Evolutionary conservation across 2,329 filamentous ascomycete genomes (phyloP).

Genomic region (Fusarium neocosmosporiellum): DNA sequence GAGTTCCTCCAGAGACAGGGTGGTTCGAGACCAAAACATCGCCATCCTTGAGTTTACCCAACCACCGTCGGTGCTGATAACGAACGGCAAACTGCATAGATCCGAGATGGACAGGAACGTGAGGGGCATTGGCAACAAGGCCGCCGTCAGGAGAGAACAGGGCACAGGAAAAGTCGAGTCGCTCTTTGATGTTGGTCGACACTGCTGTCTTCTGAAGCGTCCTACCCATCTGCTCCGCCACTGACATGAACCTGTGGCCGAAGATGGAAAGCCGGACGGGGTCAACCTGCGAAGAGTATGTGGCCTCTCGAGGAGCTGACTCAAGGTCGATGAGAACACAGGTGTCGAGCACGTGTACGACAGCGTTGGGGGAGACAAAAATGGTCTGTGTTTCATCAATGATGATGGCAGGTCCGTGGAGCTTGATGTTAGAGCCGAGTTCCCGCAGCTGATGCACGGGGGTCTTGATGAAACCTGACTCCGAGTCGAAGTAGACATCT

Average conservation of each 20-base stretch:
- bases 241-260: conserved; percentile 84
- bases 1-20: not conserved
- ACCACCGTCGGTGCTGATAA: conserved; percentile 41
- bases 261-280: conserved; percentile 83
- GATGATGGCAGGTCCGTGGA: conserved; percentile 60
- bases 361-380: conserved; percentile 60
- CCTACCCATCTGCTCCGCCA: conserved; percentile 85
- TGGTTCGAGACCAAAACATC: not conserved
- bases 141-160: conserved; percentile 80
- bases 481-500: conserved; percentile 22
- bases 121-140: conserved; percentile 58
- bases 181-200: conserved; percentile 83
- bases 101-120: not conserved
- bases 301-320: not conserved
- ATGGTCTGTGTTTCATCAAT: conserved; percentile 80
- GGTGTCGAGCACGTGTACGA: conserved; percentile 47
- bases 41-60: not conserved
- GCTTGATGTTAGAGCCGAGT: conserved; percentile 20
- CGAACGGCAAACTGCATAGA: not conserved
- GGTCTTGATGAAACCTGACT: conserved; percentile 37
- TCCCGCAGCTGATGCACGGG: conserved; percentile 41
- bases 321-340: conserved; percentile 51
- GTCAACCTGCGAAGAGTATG: conserved; percentile 58
- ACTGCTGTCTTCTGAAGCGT: conserved; percentile 84
- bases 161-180: conserved; percentile 84